Base-by-base conservation (phyloP, 768 basidiomycete genomes). In the Mycena venus region DNA sequence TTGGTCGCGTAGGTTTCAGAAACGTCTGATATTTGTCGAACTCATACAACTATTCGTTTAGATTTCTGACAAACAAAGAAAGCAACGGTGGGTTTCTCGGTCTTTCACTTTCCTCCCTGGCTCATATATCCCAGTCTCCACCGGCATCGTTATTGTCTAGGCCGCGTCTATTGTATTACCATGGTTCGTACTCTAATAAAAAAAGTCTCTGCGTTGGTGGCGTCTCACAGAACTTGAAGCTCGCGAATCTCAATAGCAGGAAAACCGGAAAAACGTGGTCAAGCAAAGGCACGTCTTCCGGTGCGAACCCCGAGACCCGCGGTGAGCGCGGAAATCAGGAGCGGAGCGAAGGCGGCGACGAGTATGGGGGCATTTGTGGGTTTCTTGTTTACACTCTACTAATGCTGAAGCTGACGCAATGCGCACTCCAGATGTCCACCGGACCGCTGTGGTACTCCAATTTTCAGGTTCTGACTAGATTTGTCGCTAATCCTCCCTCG, bases 171-270 rank as follows among this genome's bases (percentile, higher is more conserved):
- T 56, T 56, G 51, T 58, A 6, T 68, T n/a, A 68, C 66, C 40
- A 56, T 68, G 66, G 66, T 68, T 40, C 53, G 64, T 25, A 63
- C 61, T 63, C 40, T 47, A 63, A 63, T 34, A 31, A 51, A 65
- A 25, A 31, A 51, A 65, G 15, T 25, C 47, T 65, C 64, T 38
- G 21, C 49, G 32, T 34, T 34, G 19, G 49, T n/a, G n/a, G n/a
- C n/a, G n/a, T n/a, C n/a, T n/a, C 34, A 61, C 60, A 61, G 14
- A 61, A n/a, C 64, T 59, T 58, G 67, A 59, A 68, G 67, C 67
- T 68, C 31, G 40, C 67, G 55, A 68, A 60, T 68, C 67, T 68
- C 40, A 68, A 68, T 60, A 12, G 8, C 56, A 58, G 67, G 65
- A 42, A 40, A 42, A 56, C 65, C 36, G 65, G 49, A 56, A 31